Evolutionary conservation across 2,329 filamentous ascomycete genomes (phyloP).

Genomic region (Akanthomyces uredinophilus): DNA sequence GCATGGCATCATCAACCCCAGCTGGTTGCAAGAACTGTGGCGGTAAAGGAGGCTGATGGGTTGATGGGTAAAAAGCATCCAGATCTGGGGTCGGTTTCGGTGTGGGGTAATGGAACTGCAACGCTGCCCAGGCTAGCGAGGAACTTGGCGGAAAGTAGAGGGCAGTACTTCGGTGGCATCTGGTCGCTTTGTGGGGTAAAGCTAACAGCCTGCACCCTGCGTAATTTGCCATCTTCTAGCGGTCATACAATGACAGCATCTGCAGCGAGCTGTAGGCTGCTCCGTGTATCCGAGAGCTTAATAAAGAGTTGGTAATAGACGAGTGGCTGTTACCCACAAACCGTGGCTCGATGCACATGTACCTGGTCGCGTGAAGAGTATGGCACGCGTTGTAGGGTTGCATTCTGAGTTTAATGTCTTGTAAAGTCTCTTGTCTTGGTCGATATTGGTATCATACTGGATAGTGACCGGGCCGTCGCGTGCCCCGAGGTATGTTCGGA

Average conservation of each 20-base stretch:
- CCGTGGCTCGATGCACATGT: not conserved
- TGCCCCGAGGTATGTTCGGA: not conserved
- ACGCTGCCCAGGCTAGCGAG: not conserved
- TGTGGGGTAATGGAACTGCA: constrained; percentile 5
- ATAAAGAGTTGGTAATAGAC: not conserved
- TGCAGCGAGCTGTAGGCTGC: not conserved
- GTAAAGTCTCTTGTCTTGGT: not conserved
- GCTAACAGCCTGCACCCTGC: not conserved
- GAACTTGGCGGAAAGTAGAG: not conserved
- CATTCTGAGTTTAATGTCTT: not conserved
- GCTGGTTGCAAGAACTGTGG: not conserved
- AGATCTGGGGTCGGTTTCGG: constrained; percentile 1
- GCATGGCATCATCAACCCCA: not conserved
- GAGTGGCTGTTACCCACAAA: not conserved
- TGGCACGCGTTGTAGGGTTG: not conserved
- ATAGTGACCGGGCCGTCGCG: not conserved
- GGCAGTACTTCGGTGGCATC: constrained; percentile 8
- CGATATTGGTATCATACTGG: not conserved
- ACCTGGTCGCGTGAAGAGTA: not conserved
- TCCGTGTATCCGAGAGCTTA: not conserved
- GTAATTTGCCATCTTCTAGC: not conserved
- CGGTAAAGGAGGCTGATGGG: not conserved
- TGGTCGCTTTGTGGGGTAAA: constrained; percentile 2
- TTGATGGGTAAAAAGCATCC: not conserved
- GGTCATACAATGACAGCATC: not conserved